phyloP scores from a whole-genome alignment of 441 rosid genomes.

The Euphorbia celastroides region DNA sequence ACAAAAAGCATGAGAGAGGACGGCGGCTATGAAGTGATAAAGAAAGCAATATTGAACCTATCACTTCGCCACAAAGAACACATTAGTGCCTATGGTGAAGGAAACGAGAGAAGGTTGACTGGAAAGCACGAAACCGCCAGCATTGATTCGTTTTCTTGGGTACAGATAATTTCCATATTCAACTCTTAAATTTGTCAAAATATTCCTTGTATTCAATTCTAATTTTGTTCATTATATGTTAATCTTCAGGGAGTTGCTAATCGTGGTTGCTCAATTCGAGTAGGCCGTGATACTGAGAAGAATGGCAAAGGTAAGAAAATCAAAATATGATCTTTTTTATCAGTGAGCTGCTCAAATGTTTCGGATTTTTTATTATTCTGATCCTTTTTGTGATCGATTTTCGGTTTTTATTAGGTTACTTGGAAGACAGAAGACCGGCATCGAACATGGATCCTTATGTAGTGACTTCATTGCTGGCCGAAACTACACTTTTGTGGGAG shows the following conservation, averaged over 20 bases:
- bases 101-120: constrained; percentile 93
- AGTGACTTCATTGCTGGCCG: constrained; percentile 76
- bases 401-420: constrained; percentile 47
- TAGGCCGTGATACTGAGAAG: constrained; percentile 95
- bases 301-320: constrained; percentile 64
- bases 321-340: too few species aligned
- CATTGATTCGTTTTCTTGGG: constrained; percentile 92
- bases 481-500: constrained; percentile 76
- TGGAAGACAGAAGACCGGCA: constrained; percentile 91
- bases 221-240: constrained; percentile 2
- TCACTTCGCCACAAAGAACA: constrained; percentile 89
- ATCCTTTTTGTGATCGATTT: neutral
- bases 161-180: constrained; percentile 24
- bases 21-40: constrained; percentile 81
- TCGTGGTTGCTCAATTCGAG: constrained; percentile 95
- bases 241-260: constrained; percentile 82
- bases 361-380: neutral
- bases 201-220: neutral
- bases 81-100: constrained; percentile 95
- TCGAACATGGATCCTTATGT: constrained; percentile 95
- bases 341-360: too few species aligned
- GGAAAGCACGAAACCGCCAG: constrained; percentile 98
- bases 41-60: constrained; percentile 85
- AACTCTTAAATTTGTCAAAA: neutral
- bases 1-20: constrained; percentile 96